phyloP scores from a whole-genome alignment of 1,284 basidiomycete species.

The Lignosus rhinocerotis region DNA sequence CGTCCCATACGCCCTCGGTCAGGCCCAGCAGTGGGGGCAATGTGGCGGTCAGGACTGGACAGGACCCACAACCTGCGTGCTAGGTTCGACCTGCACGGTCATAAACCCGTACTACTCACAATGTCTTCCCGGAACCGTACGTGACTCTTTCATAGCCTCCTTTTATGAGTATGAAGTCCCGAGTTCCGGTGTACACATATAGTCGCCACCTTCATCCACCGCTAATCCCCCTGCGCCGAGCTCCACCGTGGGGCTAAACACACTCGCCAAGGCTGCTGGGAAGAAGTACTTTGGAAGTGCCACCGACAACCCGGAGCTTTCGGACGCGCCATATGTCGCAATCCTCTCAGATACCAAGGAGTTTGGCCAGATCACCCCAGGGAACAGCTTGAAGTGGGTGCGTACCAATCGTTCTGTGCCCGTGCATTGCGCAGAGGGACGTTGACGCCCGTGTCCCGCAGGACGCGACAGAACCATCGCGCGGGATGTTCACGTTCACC shows the following conservation, averaged over 20 bases:
- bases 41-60: constrained; percentile 39
- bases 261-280: constrained; percentile 48
- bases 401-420: constrained; percentile 2
- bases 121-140: constrained; percentile 26
- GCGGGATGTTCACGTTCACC: constrained; percentile 48
- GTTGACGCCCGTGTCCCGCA: constrained; percentile 16
- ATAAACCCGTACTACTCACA: constrained; percentile 35
- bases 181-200: background rate
- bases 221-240: constrained; percentile 4
- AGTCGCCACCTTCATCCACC: background rate
- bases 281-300: constrained; percentile 62
- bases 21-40: constrained; percentile 34
- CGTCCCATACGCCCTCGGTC: constrained; percentile 31
- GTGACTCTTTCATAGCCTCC: background rate
- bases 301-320: constrained; percentile 57
- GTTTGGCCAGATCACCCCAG: constrained; percentile 54
- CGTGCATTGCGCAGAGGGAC: background rate
- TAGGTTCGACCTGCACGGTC: constrained; percentile 28
- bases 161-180: background rate
- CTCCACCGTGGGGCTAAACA: constrained; percentile 33
- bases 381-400: constrained; percentile 61
- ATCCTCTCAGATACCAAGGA: constrained; percentile 43
- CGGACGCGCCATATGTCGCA: constrained; percentile 44
- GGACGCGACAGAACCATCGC: constrained; percentile 55
- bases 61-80: constrained; percentile 35